Percentiles rank a stretch among this genome's conserved stretches.
Conservation (phyloP, 257 asterid species). For the Solanum dulcamara region DNA sequence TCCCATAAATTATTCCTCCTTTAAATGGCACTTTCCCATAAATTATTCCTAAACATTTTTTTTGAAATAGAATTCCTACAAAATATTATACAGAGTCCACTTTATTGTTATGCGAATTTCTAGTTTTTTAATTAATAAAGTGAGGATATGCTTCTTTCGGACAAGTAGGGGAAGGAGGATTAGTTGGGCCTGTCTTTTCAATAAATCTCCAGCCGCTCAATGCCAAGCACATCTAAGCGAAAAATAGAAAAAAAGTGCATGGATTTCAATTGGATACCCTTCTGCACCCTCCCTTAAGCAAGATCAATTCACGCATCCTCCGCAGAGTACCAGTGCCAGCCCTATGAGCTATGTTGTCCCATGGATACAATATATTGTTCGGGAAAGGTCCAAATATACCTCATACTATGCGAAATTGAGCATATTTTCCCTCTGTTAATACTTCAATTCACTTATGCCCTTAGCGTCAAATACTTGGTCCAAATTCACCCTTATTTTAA, state of each 20-base stretch:
- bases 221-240: background rate
- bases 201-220: background rate
- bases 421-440: background rate
- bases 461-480: background rate
- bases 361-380: background rate
- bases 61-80: too few relatives aligned
- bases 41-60: background rate
- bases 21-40: background rate
- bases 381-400: background rate
- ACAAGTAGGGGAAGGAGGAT: background rate
- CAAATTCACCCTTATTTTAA: background rate
- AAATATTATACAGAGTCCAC: background rate
- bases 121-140: too few relatives aligned
- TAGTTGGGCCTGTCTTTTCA: background rate
- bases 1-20: background rate
- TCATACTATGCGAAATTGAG: background rate
- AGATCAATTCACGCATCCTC: background rate
- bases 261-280: too few relatives aligned
- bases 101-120: background rate
- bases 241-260: background rate
- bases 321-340: background rate
- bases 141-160: background rate
- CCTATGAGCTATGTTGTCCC: background rate
- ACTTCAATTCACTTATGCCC: background rate
- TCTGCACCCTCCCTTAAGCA: background rate